Evolutionary conservation across 208 protist species (phyloP), one percentile per base, ranked within the genome.

Genomic region (Wallacemonas rigidus): DNA sequence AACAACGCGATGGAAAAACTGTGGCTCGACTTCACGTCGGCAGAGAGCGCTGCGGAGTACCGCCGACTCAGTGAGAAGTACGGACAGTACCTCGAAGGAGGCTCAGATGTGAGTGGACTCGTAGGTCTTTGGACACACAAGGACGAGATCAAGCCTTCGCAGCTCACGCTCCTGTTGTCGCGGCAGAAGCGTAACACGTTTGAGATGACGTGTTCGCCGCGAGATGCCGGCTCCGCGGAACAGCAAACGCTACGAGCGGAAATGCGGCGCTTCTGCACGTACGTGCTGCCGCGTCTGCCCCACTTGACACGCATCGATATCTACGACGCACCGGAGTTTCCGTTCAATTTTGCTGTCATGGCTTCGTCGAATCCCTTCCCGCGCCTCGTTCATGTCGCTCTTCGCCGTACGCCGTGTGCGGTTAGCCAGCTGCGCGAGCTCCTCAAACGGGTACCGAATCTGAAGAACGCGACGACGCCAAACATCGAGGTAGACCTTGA

Each of bases 1-100:
- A 62, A 62, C 56, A 62, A 5, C 56, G 56, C 56, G 56, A 44
- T 62, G 56, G 56, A 62, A 38, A 62, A 62, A 38, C 56, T 62
- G 8, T 62, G 56, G 56, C 56, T 62, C 36, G 56, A 62, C 56
- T 62, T 36, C 56, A 62, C 56, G 17, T 62, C 56, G 36, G 56
- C 56, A 5, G 56, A 62, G 56, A 62, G 56, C 56, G 56, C 56
- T n/a, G 38, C 36, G 36, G 56, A 62, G 56, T 62, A 62, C 17
- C 56, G 56, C 26, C 56, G 56, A 5, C 56, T 62, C 36, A 11
- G 0, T 8, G 56, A 9, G 35, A n/a, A 36, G 12, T 62, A 62
- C 36, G 38, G 56, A 6, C 35, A 43, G 35, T 62, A 62, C 56
- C 56, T 62, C 56, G 56, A 62, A 62, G 56, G 56, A n/a, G 56